phyloP scores from a whole-genome alignment of 2,329 filamentous ascomycete genomes.

The Hymenoscyphus albidus region DNA sequence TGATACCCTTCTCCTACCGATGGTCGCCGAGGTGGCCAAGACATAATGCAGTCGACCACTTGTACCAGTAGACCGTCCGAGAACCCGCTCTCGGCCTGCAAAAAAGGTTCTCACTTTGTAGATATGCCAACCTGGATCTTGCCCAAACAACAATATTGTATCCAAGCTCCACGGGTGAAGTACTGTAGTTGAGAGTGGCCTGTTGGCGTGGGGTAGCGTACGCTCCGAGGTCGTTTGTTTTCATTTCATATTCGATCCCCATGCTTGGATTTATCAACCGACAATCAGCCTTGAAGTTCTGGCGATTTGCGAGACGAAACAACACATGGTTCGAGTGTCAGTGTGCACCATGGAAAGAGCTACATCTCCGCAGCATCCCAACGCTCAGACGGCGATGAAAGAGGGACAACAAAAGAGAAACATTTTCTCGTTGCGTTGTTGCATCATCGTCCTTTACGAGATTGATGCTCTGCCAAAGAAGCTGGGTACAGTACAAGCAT shows the following conservation, averaged over 20 bases:
- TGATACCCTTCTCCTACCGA: background rate
- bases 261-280: no score
- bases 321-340: background rate
- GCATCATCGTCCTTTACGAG: slow-evolving; percentile 11
- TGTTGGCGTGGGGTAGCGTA: no score
- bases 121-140: no score
- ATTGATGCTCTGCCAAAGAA: slow-evolving; percentile 1
- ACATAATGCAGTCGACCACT: no score
- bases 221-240: no score
- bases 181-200: no score
- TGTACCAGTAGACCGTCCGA: background rate
- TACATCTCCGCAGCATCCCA: background rate
- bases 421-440: slow-evolving; percentile 14
- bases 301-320: background rate
- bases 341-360: background rate
- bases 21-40: background rate
- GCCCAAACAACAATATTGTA: no score
- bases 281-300: no score
- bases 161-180: no score
- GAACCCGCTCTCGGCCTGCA: background rate
- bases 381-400: slow-evolving; percentile 12
- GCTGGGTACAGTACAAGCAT: background rate
- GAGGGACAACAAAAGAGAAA: slow-evolving; percentile 11
- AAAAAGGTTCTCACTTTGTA: background rate
- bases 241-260: no score